Conservation (phyloP, 306 rosid species). For the Cicer pinnatifidum region DNA sequence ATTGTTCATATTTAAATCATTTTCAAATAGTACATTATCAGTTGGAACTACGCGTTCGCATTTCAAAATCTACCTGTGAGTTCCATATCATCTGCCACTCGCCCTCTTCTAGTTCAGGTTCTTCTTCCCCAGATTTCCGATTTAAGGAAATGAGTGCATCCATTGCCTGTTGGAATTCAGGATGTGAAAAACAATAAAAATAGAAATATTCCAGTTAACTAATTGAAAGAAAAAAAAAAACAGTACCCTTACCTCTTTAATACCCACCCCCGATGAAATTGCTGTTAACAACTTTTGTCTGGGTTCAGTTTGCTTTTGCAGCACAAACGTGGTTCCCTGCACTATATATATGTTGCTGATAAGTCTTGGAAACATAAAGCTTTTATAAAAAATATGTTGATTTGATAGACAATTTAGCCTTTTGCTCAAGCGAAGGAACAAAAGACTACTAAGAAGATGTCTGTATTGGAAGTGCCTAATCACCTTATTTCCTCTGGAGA, state of each 20-base stretch:
- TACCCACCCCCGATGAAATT: slow-evolving; percentile 63
- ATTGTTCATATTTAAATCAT: slow-evolving; percentile 28
- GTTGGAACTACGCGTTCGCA: slow-evolving; percentile 10
- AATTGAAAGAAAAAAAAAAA: background rate
- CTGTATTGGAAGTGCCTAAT: slow-evolving; percentile 41
- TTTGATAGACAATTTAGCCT: slow-evolving; percentile 21
- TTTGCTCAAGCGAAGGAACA: slow-evolving; percentile 30
- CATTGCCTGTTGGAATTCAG: slow-evolving; percentile 64
- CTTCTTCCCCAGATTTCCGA: slow-evolving; percentile 47
- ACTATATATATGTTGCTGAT: slow-evolving; percentile 66
- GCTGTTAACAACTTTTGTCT: slow-evolving; percentile 80
- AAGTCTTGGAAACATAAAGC: slow-evolving; percentile 52
- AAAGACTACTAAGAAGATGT: slow-evolving; percentile 12
- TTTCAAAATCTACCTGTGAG: slow-evolving; percentile 72
- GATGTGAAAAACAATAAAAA: slow-evolving; percentile 18
- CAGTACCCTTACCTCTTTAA: slow-evolving; percentile 58
- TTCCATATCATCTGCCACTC: slow-evolving; percentile 96
- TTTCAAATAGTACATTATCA: slow-evolving; percentile 14
- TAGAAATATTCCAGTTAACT: slow-evolving; percentile 8
- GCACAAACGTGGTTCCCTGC: slow-evolving; percentile 99
- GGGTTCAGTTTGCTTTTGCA: slow-evolving; percentile 81
- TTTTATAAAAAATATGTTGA: slow-evolving; percentile 25
- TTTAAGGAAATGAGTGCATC: slow-evolving; percentile 64
- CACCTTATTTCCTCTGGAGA: slow-evolving; percentile 98
- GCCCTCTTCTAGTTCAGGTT: slow-evolving; percentile 74